phyloP scores from a whole-genome alignment of 73 alveolate species.

The Paramecium biaurelia region DNA sequence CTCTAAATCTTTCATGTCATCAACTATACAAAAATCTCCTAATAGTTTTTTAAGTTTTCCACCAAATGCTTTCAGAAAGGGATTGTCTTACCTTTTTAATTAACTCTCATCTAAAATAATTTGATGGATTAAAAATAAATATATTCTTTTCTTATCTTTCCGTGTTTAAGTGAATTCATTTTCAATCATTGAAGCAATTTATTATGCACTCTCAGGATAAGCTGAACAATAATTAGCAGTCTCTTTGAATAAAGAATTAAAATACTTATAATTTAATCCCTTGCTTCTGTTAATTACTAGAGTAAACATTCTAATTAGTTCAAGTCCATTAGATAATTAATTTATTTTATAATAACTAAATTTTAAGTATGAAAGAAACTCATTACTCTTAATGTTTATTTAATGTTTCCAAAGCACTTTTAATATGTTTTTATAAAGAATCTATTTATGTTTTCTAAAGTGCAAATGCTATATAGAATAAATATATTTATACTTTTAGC shows the following conservation, averaged over 20 bases:
- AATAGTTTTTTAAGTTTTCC: background rate
- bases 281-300: background rate
- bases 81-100: background rate
- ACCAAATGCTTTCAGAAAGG: background rate
- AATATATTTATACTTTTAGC: conserved; percentile 40
- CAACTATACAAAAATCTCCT: background rate
- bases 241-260: background rate
- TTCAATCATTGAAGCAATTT: background rate
- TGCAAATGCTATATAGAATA: background rate
- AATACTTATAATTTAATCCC: conserved; percentile 15
- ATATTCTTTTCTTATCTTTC: conserved; percentile 8
- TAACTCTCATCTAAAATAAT: conserved; percentile 7
- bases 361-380: background rate
- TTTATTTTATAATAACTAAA: background rate
- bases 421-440: background rate
- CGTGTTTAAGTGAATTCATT: background rate
- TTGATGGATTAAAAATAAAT: conserved; percentile 8
- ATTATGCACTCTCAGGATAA: conserved; percentile 31
- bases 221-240: conserved; percentile 44
- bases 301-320: conserved; percentile 14
- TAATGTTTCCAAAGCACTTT: background rate
- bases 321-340: conserved; percentile 12
- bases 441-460: background rate
- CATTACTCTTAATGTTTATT: background rate
- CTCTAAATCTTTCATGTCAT: background rate